Base-by-base conservation (phyloP, 257 asterid genomes). In the Penstemon barbatus region DNA sequence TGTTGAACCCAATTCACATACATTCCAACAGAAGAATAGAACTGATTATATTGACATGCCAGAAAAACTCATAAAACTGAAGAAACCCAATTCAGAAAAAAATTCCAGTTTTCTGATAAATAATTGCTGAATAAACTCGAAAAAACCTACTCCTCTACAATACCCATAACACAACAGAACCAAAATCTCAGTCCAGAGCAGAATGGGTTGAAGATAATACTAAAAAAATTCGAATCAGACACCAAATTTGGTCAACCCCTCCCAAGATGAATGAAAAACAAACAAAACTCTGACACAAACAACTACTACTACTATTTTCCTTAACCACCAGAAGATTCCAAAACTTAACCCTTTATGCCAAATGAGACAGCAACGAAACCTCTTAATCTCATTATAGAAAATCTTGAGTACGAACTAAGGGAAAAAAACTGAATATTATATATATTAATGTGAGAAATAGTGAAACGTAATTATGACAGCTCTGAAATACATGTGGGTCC, bases 221-320 rank as follows among this genome's bases (percentile, higher is more conserved):
- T 6, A 8, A 61, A 13, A 50, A 58, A 19, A 13, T 45, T 18
- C 68, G 74, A 77, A 83, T 50, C 80, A 66, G 75, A 76, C 80
- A 74, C 4, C 42, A 71, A 12, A 71, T 82, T 82, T 78, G 92
- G 98, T 89, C 95, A 91, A 89, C 96, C 83, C 78, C 82, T 70
- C 87, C 81, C 62, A 37, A 65, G 69, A 51, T 33, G 2, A 25
- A 25, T 25, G 33, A 13, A 69, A 74, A 79, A 76, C 79, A 46
- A 75, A 68, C 70, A 57, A 82, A 66, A 80, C 66, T 79, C 92
- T 74, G 87, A 80, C 89, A 76, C 77, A 49, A 74, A 59, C 77
- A 61, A 72, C 84, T 80, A 13, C 37, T 4, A 40, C 5, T 11
- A 63, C 44, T 18, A 72, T 57, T 68, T 66, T 67, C 52, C 68